Evolutionary conservation across 805 yeast species (phyloP).

Genomic region (Kuraishia molischiana): DNA sequence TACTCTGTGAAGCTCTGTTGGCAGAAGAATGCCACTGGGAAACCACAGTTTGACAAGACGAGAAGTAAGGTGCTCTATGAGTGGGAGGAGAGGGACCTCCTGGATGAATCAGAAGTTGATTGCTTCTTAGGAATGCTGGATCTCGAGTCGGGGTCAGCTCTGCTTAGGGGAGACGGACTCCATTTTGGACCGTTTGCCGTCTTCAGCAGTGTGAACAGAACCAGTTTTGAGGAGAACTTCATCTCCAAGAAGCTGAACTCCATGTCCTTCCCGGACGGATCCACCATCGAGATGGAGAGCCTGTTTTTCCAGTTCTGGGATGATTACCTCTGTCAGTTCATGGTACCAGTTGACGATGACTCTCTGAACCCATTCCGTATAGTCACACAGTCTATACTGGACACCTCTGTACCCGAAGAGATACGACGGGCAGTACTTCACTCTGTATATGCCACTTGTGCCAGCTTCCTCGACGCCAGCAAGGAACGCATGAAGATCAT

Average conservation of each 20-base stretch:
- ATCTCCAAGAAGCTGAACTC: not conserved
- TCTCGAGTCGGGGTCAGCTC: not conserved
- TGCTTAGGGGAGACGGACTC: not conserved
- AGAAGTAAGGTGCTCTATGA: not conserved
- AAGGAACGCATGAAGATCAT: not conserved
- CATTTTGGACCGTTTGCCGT: not conserved
- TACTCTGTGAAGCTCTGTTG: not conserved
- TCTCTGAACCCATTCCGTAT: not conserved
- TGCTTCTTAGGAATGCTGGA: not conserved
- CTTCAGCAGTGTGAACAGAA: not conserved
- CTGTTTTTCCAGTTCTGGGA: not conserved
- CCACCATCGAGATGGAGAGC: not conserved
- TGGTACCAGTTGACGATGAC: not conserved
- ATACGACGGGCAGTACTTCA: not conserved
- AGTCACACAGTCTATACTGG: not conserved
- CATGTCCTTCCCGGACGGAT: not conserved
- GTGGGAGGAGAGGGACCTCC: not conserved
- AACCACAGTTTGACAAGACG: not conserved
- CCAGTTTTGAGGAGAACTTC: not conserved
- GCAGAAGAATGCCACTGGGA: not conserved
- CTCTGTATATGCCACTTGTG: not conserved
- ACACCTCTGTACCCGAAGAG: not conserved
- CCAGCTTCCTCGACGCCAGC: not conserved
- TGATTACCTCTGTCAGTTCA: not conserved
- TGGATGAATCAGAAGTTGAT: not conserved